Percentiles rank a stretch among this genome's conserved stretches.
These are phyloP conservation scores for Wickerhamiella spandovensis DNA, from an alignment of 805 yeast species.

Conservation along the genomic window DNA sequence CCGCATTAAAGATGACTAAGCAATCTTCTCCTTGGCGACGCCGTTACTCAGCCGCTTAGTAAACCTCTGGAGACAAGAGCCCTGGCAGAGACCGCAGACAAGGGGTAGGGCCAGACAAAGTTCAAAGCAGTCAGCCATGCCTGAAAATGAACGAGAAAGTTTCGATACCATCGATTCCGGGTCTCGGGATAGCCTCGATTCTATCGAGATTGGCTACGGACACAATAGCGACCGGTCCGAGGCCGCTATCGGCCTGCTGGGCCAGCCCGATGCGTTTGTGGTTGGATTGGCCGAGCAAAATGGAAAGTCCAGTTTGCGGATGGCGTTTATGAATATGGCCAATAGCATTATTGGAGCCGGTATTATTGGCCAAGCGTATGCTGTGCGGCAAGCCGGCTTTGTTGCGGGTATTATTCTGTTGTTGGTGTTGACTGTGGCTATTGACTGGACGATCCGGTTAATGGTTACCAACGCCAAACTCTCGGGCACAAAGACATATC, in stretches of 20 bases:
- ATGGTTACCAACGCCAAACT: slow-evolving; percentile 73
- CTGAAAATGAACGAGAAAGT: neutral
- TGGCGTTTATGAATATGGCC: slow-evolving; percentile 97
- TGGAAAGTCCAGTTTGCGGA: slow-evolving; percentile 45
- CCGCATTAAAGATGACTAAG: too few relatives aligned
- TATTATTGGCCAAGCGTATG: slow-evolving; percentile 86
- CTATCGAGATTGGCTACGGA: slow-evolving; percentile 6
- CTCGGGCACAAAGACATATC: slow-evolving; percentile 65
- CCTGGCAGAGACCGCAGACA: too few relatives aligned
- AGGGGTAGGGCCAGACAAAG: neutral
- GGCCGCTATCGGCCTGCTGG: slow-evolving; percentile 13
- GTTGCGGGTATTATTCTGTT: slow-evolving; percentile 57
- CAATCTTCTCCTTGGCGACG: too few relatives aligned
- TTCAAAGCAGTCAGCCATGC: neutral
- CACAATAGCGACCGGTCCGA: neutral
- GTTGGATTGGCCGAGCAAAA: slow-evolving; percentile 14
- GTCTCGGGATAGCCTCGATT: slow-evolving; percentile 1
- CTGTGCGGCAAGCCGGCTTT: slow-evolving; percentile 68
- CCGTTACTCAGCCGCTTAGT: too few relatives aligned
- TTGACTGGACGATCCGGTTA: slow-evolving; percentile 74
- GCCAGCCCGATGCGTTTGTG: slow-evolving; percentile 15
- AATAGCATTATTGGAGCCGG: slow-evolving; percentile 94
- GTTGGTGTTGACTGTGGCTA: slow-evolving; percentile 46
- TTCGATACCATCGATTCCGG: neutral
- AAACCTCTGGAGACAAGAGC: too few relatives aligned